These are phyloP conservation scores for Lindgomyces ingoldianus DNA, from an alignment of 495 filamentous ascomycete species.

Conservation along the genomic window DNA sequence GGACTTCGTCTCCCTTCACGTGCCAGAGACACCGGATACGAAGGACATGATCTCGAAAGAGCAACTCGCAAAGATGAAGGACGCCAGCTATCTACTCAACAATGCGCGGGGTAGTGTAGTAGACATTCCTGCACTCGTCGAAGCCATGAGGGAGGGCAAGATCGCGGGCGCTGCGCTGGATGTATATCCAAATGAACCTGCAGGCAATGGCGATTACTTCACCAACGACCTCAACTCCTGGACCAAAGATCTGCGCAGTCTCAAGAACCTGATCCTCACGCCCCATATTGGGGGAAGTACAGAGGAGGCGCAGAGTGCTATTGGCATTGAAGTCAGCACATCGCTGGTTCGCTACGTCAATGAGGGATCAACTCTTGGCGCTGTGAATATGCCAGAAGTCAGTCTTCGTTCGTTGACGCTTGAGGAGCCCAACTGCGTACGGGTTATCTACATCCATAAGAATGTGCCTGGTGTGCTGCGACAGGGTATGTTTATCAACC, in stretches of 20 bases:
- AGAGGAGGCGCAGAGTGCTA: constrained; percentile 95
- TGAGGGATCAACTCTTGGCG: constrained; percentile 81
- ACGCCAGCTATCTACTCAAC: constrained; percentile 92
- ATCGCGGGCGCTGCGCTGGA: constrained; percentile 93
- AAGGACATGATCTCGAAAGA: constrained; percentile 78
- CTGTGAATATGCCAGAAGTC: constrained; percentile 96
- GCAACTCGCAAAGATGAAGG: constrained; percentile 86
- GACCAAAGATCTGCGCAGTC: constrained; percentile 78
- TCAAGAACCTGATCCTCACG: constrained; percentile 92
- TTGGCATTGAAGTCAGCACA: constrained; percentile 88
- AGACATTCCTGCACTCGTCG: constrained; percentile 88
- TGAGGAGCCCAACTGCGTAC: constrained; percentile 83
- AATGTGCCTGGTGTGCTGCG: constrained; percentile 94
- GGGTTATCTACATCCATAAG: constrained; percentile 93
- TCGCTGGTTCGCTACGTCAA: constrained; percentile 91
- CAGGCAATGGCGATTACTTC: constrained; percentile 94
- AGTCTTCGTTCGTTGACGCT: constrained; percentile 80
- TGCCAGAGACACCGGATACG: constrained; percentile 90
- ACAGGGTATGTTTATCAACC: constrained; percentile 48
- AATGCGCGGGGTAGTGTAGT: constrained; percentile 91
- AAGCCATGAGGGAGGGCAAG: constrained; percentile 84
- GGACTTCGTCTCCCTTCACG: constrained; percentile 93
- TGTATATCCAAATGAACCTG: constrained; percentile 93
- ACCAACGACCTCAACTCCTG: constrained; percentile 78
- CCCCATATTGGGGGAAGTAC: constrained; percentile 98